Evolutionary conservation across 352 stramenopile species (phyloP), one percentile per base, ranked within the genome.

Genomic region (Thraustochytrium striatum): DNA sequence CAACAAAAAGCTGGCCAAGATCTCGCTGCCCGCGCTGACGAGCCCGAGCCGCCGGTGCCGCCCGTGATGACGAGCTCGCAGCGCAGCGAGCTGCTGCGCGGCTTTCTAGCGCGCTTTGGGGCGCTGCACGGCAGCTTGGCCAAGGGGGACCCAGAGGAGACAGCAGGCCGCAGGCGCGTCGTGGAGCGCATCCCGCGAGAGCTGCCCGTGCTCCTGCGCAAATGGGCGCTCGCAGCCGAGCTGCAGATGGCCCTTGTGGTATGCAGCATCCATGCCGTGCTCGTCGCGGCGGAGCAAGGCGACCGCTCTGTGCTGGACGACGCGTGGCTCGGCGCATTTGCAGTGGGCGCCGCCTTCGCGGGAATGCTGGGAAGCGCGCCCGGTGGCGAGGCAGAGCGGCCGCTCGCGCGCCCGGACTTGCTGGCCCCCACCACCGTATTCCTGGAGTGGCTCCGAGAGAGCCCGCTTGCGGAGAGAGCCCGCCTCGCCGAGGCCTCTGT

Each of bases 61-160:
- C 41, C 65, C 21, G 41, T 43, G 3, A 75, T 75, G 8, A 35
- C 39, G 13, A 43, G 44, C n/a, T 39, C 44, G 2, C 65, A 75
- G 52, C 44, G 65, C 19, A 30, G 19, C 1, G 44, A 11, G 25
- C 50, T 75, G 11, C 25, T 75, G 11, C 44, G 52, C 5, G 52
- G 50, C 19, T 75, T 75, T 30, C 52, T 38, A 30, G 61, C 52
- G 16, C 44, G 65, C n/a, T 58, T 75, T 70, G 65, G 65, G 13
- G 9, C 61, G 8, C 13, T 75, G 11, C 52, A 61, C 36, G 44
- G 52, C 2, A 5, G 19, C 30, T 21, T 75, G n/a, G 25, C 21
- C 8, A 36, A 72, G 30, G 28, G 65, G 8, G 9, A 35, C 2
- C n/a, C 25, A 1, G 65, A 61, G 11, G 65, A 75, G 2, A 9